Base-by-base conservation (phyloP, 345 rosid genomes). In the Eucalyptus pumila region DNA sequence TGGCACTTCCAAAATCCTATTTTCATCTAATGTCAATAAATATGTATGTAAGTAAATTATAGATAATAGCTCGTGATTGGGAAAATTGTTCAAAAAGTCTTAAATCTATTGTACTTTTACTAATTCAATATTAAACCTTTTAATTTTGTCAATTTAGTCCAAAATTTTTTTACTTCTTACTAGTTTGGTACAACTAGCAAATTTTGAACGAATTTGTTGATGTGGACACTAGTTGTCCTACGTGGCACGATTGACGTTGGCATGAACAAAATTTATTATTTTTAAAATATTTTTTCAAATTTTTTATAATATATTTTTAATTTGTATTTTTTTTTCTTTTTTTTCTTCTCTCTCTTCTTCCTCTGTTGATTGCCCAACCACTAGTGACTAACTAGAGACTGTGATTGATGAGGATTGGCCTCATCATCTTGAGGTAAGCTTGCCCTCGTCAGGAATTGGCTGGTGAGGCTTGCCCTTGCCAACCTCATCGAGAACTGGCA, bases 381-480 rank as follows among this genome's bases (percentile, higher is more conserved):
- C 24, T 0, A 0, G 0, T 0, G 2, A 52, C 24, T 3, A 48
- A 2, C 9, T 0, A 52, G 1, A 52, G 9, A 1, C 1, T 52
- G 0, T 51, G 23, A 51, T 2, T 7, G 0, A 52, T 52, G 56
- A 52, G 56, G 56, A 52, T 52, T 52, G 56, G 24, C 56, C 56
- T 52, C 56, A 52, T 52, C 1, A 9, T 2, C 56, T 24, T 52
- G 0, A 3, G 9, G 2, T 0, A 2, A 52, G 9, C 4, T 52
- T 52, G 24, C 56, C 56, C 8, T 51, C 0, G 0, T 51, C 0
- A 1, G 2, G 56, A 51, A 51, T 4, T 51, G 2, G 9, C 1
- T 1, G 0, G 54, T 51, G 56, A 52, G 3, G 2, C 24, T 52
- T 2, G 4, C 4, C 56, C 23, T 51, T 51, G 56, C 23, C 56